These are phyloP conservation scores for Claviceps monticola DNA, from an alignment of 2,329 filamentous ascomycete species.

Conservation along the genomic window DNA sequence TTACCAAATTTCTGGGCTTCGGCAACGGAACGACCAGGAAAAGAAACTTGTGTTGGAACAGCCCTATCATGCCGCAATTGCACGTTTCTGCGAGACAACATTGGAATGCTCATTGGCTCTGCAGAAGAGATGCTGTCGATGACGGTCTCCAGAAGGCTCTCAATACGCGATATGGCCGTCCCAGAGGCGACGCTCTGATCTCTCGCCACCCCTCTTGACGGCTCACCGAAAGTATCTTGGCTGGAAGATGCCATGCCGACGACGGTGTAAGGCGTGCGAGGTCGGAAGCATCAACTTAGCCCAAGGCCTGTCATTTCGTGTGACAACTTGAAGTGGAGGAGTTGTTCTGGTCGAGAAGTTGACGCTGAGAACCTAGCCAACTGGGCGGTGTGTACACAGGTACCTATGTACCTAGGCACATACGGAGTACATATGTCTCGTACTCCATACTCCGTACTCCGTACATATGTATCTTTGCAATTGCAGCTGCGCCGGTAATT, in stretches of 20 bases:
- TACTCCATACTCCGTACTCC: too few relatives aligned
- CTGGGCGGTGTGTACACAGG: not conserved
- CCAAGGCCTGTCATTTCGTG: not conserved
- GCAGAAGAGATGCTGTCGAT: constrained; percentile 14
- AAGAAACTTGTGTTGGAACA: constrained; percentile 16
- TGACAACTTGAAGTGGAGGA: not conserved
- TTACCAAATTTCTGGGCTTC: constrained; percentile 41
- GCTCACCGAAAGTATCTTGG: not conserved
- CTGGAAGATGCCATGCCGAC: not conserved
- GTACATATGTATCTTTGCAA: too few relatives aligned
- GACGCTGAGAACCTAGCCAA: not conserved
- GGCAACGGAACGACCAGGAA: constrained; percentile 32
- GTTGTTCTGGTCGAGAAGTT: not conserved
- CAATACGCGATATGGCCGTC: constrained; percentile 15
- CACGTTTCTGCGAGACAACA: constrained; percentile 12
- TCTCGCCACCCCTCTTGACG: not conserved
- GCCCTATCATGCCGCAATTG: constrained; percentile 1
- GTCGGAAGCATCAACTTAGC: not conserved
- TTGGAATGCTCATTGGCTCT: constrained; percentile 15
- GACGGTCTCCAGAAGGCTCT: constrained; percentile 18
- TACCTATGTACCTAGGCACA: too few relatives aligned
- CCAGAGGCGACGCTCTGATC: not conserved
- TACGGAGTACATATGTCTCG: too few relatives aligned
- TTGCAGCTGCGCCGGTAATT: not conserved
- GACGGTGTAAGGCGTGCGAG: not conserved